Conservation (phyloP, 2,329 filamentous ascomycete species). For the Trichophyton mentagrophytes region DNA sequence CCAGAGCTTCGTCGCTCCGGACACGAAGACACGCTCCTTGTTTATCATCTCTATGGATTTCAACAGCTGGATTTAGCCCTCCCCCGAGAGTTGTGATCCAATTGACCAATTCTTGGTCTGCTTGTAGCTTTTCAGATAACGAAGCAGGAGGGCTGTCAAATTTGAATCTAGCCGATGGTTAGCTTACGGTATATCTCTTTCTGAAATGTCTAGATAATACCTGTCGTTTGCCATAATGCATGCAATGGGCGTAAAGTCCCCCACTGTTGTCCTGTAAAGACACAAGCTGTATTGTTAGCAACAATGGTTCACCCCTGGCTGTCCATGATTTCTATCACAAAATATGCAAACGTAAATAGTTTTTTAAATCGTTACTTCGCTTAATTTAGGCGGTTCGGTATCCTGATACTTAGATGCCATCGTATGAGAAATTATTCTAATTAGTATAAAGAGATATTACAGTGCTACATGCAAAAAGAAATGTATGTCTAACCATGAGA, state of each 20-base stretch:
- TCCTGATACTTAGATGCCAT: no score
- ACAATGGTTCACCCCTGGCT: no score
- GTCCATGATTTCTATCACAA: no score
- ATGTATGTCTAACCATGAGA: not conserved
- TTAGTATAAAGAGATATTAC: no score
- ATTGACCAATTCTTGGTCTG: not conserved
- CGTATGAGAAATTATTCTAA: no score
- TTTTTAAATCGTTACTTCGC: no score
- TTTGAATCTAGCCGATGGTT: not conserved
- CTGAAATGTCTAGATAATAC: not conserved
- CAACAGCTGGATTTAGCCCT: slow-evolving; percentile 12
- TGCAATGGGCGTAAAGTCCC: no score
- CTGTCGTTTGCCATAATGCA: not conserved
- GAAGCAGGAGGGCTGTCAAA: not conserved
- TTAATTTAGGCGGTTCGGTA: no score
- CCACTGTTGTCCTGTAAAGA: no score
- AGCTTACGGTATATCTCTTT: not conserved
- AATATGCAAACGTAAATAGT: no score
- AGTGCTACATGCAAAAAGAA: no score
- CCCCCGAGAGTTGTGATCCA: slow-evolving; percentile 10
- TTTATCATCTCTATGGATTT: slow-evolving; percentile 8
- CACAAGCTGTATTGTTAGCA: no score
- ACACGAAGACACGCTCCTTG: slow-evolving; percentile 10
- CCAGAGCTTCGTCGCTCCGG: not conserved
- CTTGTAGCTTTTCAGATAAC: not conserved